Conservation (phyloP, 2,329 filamentous ascomycete genomes). For the Orbilia brochopaga region DNA sequence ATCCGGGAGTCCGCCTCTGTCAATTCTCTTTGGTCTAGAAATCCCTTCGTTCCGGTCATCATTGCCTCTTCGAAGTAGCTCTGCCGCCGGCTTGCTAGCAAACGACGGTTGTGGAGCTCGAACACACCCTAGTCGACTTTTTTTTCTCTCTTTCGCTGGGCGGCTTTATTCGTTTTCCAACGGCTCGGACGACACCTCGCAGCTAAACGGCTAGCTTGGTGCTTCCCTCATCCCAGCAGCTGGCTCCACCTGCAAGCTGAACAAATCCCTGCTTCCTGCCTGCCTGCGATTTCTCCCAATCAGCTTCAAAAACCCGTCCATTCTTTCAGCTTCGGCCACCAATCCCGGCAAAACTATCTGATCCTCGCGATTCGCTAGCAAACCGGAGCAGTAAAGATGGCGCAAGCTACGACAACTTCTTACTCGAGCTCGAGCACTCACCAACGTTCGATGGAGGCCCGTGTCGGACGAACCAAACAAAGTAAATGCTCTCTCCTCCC, state of each 20-base stretch:
- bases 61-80: background rate
- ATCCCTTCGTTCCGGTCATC: background rate
- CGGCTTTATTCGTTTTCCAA: constrained; percentile 20
- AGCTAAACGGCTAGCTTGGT: constrained; percentile 8
- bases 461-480: constrained; percentile 50
- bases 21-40: background rate
- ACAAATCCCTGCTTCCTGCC: constrained; percentile 20
- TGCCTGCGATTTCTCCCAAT: constrained; percentile 20
- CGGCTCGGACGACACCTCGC: constrained; percentile 27
- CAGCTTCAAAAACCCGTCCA: constrained; percentile 15
- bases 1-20: constrained; percentile 15
- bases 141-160: constrained; percentile 12
- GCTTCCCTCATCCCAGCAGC: constrained; percentile 20
- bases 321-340: background rate
- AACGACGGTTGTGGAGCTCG: background rate
- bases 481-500: constrained; percentile 45
- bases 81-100: background rate
- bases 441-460: constrained; percentile 41
- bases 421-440: constrained; percentile 40
- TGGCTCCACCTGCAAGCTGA: constrained; percentile 20
- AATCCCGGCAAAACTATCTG: background rate
- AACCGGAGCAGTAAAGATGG: constrained; percentile 28
- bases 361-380: constrained; percentile 5
- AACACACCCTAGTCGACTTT: background rate
- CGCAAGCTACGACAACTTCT: constrained; percentile 45